Percentiles rank a stretch among this genome's conserved stretches.
These are phyloP conservation scores for Mucor circinelloides DNA, from an alignment of 371 early-diverging fungal genomes.

Conservation along the genomic window DNA sequence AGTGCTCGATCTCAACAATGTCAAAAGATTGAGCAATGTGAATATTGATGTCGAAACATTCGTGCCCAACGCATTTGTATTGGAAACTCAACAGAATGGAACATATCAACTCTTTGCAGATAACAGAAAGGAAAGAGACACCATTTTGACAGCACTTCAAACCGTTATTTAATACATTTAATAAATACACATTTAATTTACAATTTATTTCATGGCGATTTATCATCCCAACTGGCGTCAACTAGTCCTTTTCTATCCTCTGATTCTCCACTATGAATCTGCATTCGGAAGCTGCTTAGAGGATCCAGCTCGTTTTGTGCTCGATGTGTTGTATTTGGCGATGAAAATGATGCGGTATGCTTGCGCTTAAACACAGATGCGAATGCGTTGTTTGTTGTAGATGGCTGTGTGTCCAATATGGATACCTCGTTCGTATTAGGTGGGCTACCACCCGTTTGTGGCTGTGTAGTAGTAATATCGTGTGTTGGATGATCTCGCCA, in stretches of 20 bases:
- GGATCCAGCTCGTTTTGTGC: constrained; percentile 35
- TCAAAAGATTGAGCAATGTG: constrained; percentile 32
- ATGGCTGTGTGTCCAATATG: not conserved
- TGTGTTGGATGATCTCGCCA: constrained; percentile 16
- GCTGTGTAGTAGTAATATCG: not conserved
- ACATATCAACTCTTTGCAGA: constrained; percentile 46
- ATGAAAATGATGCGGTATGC: constrained; percentile 6
- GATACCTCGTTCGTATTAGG: not conserved
- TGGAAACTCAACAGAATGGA: constrained; percentile 38
- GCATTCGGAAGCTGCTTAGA: constrained; percentile 18
- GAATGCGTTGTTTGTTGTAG: not conserved
- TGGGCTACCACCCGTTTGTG: not conserved
- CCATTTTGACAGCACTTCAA: constrained; percentile 39
- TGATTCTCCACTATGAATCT: constrained; percentile 16
- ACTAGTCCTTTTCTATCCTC: constrained; percentile 25
- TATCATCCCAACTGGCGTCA: constrained; percentile 2
- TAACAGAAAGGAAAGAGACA: constrained; percentile 23
- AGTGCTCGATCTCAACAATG: constrained; percentile 50
- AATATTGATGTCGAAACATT: constrained; percentile 43
- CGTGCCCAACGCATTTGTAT: constrained; percentile 47
- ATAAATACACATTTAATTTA: not conserved
- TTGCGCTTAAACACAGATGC: constrained; percentile 3
- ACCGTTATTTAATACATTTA: constrained; percentile 30
- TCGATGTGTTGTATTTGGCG: constrained; percentile 15
- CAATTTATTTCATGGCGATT: not conserved